phyloP scores from a whole-genome alignment of 2,329 filamentous ascomycete genomes.

The Ilyonectria destructans region DNA sequence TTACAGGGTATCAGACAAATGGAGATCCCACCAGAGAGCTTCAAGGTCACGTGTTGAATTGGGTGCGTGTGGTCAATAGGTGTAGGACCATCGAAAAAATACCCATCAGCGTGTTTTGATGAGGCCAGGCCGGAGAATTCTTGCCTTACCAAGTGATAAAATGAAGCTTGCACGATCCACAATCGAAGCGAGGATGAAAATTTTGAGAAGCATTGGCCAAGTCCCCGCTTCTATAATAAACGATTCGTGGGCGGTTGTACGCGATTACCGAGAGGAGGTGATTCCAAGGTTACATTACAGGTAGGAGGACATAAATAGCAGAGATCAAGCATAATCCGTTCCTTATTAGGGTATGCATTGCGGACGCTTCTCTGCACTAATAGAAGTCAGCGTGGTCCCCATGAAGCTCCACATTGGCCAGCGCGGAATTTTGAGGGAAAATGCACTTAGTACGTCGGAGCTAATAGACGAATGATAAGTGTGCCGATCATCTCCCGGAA shows the following conservation, averaged over 20 bases:
- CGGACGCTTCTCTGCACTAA: neutral
- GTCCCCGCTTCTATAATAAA: neutral
- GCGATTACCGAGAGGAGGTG: neutral
- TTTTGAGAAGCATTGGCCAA: neutral
- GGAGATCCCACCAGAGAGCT: no score
- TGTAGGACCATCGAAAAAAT: no score
- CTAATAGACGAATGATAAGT: neutral
- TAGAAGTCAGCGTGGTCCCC: neutral
- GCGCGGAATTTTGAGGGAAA: neutral
- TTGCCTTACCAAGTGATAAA: no score
- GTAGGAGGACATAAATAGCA: neutral
- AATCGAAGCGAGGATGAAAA: neutral
- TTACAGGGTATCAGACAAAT: no score
- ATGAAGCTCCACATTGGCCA: neutral
- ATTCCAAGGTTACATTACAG: neutral
- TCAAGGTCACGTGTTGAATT: no score
- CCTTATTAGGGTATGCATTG: neutral
- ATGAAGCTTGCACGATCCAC: neutral
- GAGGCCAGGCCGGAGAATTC: no score
- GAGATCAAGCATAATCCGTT: neutral
- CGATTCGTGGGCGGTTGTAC: neutral
- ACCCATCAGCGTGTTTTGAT: no score
- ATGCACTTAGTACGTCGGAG: neutral
- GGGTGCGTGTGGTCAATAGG: no score
- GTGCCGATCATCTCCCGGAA: slow-evolving; percentile 4